Conservation (phyloP, 2,329 filamentous ascomycete species). For the Endocalyx cinctus region DNA sequence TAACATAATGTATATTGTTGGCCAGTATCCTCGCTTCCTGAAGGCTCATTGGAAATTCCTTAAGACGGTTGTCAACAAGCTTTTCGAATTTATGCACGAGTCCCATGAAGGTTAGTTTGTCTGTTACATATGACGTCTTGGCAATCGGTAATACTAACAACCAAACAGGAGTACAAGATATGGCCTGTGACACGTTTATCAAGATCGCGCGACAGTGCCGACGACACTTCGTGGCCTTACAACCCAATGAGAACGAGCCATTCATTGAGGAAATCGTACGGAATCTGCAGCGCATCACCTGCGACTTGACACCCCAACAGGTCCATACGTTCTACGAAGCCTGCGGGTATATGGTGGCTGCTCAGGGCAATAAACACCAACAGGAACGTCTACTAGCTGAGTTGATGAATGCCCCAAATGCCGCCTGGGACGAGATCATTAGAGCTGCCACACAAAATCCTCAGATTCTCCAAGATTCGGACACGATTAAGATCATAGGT, state of each 20-base stretch:
- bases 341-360: slow-evolving; percentile 98
- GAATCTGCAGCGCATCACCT: slow-evolving; percentile 92
- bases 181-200: slow-evolving; percentile 99
- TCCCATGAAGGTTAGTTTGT: slow-evolving; percentile 77
- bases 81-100: slow-evolving; percentile 99
- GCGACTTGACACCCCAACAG: slow-evolving; percentile 91
- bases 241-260: slow-evolving; percentile 88
- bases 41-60: slow-evolving; percentile 99
- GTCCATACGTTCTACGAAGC: slow-evolving; percentile 99
- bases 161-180: slow-evolving; percentile 81
- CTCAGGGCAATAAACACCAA: slow-evolving; percentile 89
- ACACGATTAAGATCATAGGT: slow-evolving; percentile 97
- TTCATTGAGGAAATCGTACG: slow-evolving; percentile 99
- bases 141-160: slow-evolving; percentile 20
- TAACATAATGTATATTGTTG: slow-evolving; percentile 99
- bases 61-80: slow-evolving; percentile 98
- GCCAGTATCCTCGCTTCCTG: slow-evolving; percentile 94
- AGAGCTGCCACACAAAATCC: slow-evolving; percentile 80
- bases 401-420: slow-evolving; percentile 88
- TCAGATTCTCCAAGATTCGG: slow-evolving; percentile 79
- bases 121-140: not conserved
- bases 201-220: slow-evolving; percentile 99
- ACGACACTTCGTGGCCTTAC: slow-evolving; percentile 92
- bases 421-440: slow-evolving; percentile 95
- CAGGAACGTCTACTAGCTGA: slow-evolving; percentile 90